phyloP scores from a whole-genome alignment of 148 eudicot genomes.

The Euryodendron excelsum region DNA sequence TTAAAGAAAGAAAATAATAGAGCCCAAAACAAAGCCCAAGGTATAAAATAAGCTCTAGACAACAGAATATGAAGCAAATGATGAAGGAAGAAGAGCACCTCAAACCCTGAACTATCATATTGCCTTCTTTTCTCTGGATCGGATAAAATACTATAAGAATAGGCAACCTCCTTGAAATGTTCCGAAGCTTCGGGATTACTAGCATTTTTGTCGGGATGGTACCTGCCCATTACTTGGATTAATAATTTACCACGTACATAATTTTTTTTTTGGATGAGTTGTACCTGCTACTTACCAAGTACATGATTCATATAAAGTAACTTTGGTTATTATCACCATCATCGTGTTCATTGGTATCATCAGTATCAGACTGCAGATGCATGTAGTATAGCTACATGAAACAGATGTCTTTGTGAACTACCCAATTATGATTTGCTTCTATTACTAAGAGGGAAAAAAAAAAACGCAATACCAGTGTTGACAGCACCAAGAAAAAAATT shows the following conservation, averaged over 20 bases:
- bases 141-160: constrained; percentile 79
- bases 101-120: constrained; percentile 89
- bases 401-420: background rate
- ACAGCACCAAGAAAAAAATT: background rate
- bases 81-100: constrained; percentile 43
- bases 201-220: constrained; percentile 99
- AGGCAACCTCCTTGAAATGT: constrained; percentile 95
- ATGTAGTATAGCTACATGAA: background rate
- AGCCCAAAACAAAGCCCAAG: background rate
- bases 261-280: too few species aligned
- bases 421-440: background rate
- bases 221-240: constrained; percentile 48
- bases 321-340: background rate
- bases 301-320: background rate
- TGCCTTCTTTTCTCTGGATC: constrained; percentile 99
- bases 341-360: background rate
- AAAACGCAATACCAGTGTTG: background rate
- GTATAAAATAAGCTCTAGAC: background rate
- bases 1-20: background rate
- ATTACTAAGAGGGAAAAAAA: too few species aligned
- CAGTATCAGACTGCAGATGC: background rate
- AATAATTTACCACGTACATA: constrained; percentile 10
- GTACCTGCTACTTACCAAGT: too few species aligned
- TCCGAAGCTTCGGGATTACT: constrained; percentile 94
- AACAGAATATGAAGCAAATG: constrained; percentile 4